Conservation (phyloP, 768 basidiomycete genomes). For the Mycena leptocephala region DNA sequence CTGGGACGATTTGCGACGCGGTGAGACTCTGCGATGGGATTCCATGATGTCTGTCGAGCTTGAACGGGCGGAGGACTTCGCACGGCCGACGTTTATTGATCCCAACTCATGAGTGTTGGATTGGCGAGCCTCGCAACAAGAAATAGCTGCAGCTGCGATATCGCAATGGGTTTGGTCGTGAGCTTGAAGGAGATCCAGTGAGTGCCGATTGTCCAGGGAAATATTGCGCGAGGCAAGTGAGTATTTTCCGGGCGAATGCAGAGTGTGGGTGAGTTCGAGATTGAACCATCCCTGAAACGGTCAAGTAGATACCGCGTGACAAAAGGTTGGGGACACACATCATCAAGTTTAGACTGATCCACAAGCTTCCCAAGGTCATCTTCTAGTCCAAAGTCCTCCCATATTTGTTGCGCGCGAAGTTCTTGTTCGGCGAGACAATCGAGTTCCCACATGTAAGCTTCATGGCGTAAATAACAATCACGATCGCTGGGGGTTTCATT, state of each 20-base stretch:
- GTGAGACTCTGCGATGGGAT: not conserved
- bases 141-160: no score
- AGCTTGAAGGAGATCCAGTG: no score
- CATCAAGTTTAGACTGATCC: not conserved
- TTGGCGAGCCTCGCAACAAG: no score
- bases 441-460: slow-evolving; percentile 14
- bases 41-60: not conserved
- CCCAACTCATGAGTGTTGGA: not conserved
- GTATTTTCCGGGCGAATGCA: not conserved
- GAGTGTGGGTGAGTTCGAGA: not conserved
- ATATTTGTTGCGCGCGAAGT: not conserved
- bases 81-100: not conserved
- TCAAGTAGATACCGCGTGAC: not conserved
- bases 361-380: slow-evolving; percentile 3
- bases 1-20: not conserved
- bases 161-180: no score
- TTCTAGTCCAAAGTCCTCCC: slow-evolving; percentile 16
- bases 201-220: not conserved
- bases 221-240: not conserved
- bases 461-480: not conserved
- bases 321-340: not conserved
- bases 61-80: not conserved
- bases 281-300: not conserved
- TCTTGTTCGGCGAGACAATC: not conserved
- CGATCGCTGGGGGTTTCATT: not conserved